These are phyloP conservation scores for Gastrodia elata DNA, from an alignment of 106 monocot species.

Conservation along the genomic window DNA sequence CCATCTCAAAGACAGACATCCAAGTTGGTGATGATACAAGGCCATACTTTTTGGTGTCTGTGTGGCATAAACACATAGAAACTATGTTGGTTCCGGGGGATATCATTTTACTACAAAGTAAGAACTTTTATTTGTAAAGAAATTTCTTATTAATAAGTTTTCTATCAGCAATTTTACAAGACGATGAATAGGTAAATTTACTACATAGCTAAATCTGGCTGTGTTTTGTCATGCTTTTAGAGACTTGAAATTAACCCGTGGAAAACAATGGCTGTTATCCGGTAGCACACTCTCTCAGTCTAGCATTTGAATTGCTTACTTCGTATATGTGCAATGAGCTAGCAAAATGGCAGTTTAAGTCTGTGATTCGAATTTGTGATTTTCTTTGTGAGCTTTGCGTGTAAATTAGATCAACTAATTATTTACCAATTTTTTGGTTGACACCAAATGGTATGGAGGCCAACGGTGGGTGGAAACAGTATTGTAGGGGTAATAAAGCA, in stretches of 20 bases:
- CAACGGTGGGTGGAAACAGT: no score
- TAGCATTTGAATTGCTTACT: no score
- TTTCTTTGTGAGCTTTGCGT: no score
- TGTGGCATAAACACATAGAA: slow-evolving; percentile 33
- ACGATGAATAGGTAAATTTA: not conserved
- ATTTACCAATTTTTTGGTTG: no score
- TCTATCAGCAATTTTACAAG: not conserved
- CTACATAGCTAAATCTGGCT: not conserved
- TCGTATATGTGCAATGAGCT: no score
- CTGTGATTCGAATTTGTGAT: no score
- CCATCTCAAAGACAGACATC: slow-evolving; percentile 24
- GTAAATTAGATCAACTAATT: no score
- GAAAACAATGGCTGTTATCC: not conserved
- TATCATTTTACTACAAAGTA: slow-evolving; percentile 46
- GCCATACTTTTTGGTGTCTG: slow-evolving; percentile 31
- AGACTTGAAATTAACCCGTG: not conserved
- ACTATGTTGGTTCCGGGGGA: slow-evolving; percentile 31
- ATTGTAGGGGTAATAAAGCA: no score
- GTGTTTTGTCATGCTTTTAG: not conserved
- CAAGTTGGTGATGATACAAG: slow-evolving; percentile 40
- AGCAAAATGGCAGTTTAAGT: no score
- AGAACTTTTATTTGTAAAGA: slow-evolving; percentile 8
- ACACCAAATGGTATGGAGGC: no score
- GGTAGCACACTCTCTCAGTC: not conserved
- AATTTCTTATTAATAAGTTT: not conserved